Evolutionary conservation across 805 yeast genomes (phyloP), one percentile per base, ranked within the genome.

Genomic region (Saturnispora bothae): DNA sequence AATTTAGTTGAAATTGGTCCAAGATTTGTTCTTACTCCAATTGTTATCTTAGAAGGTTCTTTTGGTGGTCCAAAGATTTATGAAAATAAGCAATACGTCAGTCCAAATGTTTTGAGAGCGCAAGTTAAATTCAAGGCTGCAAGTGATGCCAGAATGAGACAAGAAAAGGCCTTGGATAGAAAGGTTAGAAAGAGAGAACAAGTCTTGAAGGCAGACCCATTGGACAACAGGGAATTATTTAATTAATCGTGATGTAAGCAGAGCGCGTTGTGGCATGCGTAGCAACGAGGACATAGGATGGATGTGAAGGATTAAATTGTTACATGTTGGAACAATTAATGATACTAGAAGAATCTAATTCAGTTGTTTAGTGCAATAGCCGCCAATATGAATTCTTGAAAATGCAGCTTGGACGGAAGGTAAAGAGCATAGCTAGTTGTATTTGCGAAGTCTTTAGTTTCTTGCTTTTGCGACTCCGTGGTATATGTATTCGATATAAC

Each of bases 61-160:
- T 92, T 92, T 52, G 89, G 96, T 40, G 98, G 98, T 16, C 96
- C 97, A 47, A 85, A 88, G 70, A 86, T 92, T 48, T 92, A 84
- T 63, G 97, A 92, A 56, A 92, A 92, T 67, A 88, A 84, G 67
- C 92, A 89, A 62, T 92, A 83, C 61, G 95, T 92, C 34, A 83
- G 95, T 43, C 98, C 98, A 47, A 92, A 92, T 68, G 76, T 83
- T 43, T 89, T 81, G 28, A 82, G 98, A 67, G 84, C 98, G 10
- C 96, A 88, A 66, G 44, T 70, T 47, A 83, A 76, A 58, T 82
- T 78, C 50, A 73, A 81, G 55, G 77, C 81, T 39, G 96, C 96
- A 3, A 73, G 69, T 38, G 77, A 76, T 48, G 95, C 96, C 31
- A 71, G 69, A 47, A 60, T 74, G 28, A 78, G 97, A 63, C 73